phyloP scores from a whole-genome alignment of 208 protist species.

The Acanthamoeba lugdunensis region DNA sequence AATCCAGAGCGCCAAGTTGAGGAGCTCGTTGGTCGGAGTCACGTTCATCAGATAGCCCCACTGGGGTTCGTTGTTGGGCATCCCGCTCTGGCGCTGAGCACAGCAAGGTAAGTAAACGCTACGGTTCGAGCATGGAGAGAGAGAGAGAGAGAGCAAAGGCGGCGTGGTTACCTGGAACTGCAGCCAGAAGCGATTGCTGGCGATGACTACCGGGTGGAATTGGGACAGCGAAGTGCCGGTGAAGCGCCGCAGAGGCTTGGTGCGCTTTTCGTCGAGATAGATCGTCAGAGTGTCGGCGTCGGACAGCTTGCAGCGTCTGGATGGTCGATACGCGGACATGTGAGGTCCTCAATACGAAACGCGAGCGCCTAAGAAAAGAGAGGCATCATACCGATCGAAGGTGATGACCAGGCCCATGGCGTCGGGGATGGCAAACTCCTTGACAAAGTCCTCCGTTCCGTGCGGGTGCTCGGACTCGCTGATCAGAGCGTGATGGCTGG shows the following conservation, averaged over 20 bases:
- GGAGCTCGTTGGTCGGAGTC: slow-evolving; percentile 53
- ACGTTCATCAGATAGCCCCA: slow-evolving; percentile 48
- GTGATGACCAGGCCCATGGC: slow-evolving; percentile 31
- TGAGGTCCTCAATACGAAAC: neutral
- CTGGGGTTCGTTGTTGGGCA: slow-evolving; percentile 45
- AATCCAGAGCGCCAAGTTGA: slow-evolving; percentile 44
- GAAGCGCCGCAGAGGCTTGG: slow-evolving; percentile 24
- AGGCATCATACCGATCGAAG: neutral
- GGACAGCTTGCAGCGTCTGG: slow-evolving; percentile 55
- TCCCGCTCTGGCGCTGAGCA: slow-evolving; percentile 28
- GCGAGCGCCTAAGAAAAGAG: neutral
- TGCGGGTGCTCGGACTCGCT: slow-evolving; percentile 47
- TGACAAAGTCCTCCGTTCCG: slow-evolving; percentile 2
- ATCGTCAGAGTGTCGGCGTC: slow-evolving; percentile 39
- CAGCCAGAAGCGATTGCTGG: slow-evolving; percentile 46
- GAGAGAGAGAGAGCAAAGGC: neutral
- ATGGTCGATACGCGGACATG: neutral
- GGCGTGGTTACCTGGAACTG: slow-evolving; percentile 5
- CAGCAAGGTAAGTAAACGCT: neutral
- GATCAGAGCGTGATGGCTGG: neutral
- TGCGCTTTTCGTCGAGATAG: slow-evolving; percentile 52
- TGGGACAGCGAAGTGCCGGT: slow-evolving; percentile 1
- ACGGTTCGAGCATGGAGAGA: neutral
- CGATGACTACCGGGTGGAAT: slow-evolving; percentile 29
- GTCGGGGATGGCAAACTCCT: slow-evolving; percentile 15